These are phyloP conservation scores for Dendrobium nobile DNA, from an alignment of 106 monocot genomes.

Conservation along the genomic window DNA sequence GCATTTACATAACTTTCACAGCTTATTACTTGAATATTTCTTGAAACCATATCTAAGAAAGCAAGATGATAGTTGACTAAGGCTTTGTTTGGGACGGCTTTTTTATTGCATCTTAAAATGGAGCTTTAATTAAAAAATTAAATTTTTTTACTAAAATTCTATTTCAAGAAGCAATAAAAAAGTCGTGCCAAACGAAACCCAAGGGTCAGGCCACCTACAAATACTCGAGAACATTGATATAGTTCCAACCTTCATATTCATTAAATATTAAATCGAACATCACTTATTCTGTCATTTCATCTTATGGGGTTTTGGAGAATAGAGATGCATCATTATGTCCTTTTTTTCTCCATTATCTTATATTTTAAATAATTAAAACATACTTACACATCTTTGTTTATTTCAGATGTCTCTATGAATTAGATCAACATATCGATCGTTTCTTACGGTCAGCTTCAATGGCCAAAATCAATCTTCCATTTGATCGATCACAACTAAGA, in stretches of 20 bases:
- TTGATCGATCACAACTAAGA: slow-evolving; percentile 51
- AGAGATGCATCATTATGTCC: not conserved
- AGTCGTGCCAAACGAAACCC: too few species aligned
- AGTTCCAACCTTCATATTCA: not conserved
- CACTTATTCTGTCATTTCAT: not conserved
- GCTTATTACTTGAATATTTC: not conserved
- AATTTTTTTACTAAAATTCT: too few species aligned
- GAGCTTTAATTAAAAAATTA: too few species aligned
- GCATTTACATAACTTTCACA: not conserved
- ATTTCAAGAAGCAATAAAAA: too few species aligned
- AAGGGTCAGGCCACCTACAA: too few species aligned
- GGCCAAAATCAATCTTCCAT: slow-evolving; percentile 76
- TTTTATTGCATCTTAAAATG: too few species aligned
- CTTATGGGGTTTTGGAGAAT: not conserved
- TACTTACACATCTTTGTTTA: not conserved
- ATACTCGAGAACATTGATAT: not conserved
- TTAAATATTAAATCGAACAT: not conserved
- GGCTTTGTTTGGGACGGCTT: not conserved
- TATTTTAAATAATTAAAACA: not conserved
- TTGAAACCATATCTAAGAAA: not conserved
- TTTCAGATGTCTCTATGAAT: slow-evolving; percentile 76
- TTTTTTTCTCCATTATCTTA: not conserved
- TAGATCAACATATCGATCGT: slow-evolving; percentile 88
- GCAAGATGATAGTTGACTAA: not conserved
- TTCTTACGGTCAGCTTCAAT: slow-evolving; percentile 66